phyloP scores from a whole-genome alignment of 1,284 basidiomycete species.

The Rhodofomes roseus region DNA sequence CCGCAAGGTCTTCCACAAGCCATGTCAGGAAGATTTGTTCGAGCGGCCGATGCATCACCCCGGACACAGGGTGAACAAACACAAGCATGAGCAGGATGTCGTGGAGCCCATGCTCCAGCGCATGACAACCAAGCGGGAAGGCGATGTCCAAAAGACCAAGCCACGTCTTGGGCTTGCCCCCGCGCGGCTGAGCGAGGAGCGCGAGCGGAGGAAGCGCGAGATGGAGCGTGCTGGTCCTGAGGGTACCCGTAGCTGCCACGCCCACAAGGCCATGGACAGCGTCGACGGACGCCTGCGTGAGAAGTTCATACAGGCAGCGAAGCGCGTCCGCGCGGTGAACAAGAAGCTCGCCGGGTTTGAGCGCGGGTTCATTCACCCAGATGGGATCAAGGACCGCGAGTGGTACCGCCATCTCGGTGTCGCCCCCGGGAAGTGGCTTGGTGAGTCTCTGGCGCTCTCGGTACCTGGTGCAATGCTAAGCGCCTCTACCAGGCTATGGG shows the following conservation, averaged over 20 bases:
- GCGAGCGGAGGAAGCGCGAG: background rate
- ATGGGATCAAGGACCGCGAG: conserved; percentile 76
- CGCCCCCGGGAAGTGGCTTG: conserved; percentile 89
- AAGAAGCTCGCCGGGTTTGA: conserved; percentile 75
- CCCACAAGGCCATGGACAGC: background rate
- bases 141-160: background rate
- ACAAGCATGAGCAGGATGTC: no score
- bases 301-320: conserved; percentile 52
- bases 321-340: conserved; percentile 66
- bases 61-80: no score
- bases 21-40: conserved; percentile 15
- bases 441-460: conserved; percentile 37
- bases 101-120: background rate
- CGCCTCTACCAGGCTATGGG: conserved; percentile 61
- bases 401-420: conserved; percentile 88
- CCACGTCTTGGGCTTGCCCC: conserved; percentile 6
- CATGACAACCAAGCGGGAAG: background rate
- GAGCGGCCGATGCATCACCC: background rate
- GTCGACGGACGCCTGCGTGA: conserved; percentile 8
- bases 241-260: background rate
- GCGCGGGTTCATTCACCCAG: conserved; percentile 77
- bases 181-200: conserved; percentile 12
- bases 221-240: background rate
- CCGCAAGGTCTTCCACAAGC: conserved; percentile 22
- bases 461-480: background rate